These are phyloP conservation scores for Tilletia indica DNA, from an alignment of 1,284 basidiomycete species.

Conservation along the genomic window DNA sequence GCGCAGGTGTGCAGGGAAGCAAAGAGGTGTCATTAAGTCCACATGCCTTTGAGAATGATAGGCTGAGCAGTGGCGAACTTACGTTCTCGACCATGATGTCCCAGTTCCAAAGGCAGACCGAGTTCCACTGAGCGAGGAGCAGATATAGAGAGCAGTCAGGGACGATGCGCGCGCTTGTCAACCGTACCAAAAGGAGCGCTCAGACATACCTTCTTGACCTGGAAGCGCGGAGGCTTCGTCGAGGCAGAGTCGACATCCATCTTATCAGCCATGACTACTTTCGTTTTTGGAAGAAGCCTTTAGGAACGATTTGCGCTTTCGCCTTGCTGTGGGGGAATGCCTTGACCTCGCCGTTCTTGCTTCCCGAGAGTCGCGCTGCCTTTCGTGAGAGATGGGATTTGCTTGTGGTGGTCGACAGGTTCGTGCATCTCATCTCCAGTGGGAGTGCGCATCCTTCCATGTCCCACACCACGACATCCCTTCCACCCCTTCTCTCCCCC, in stretches of 20 bases:
- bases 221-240: constrained; percentile 48
- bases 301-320: neutral
- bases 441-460: too few relatives aligned
- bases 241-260: constrained; percentile 23
- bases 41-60: neutral
- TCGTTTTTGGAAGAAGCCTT: neutral
- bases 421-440: too few relatives aligned
- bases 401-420: too few relatives aligned
- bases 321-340: neutral
- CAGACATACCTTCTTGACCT: constrained; percentile 52
- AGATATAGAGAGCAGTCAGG: neutral
- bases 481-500: too few relatives aligned
- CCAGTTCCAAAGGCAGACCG: constrained; percentile 55
- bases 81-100: constrained; percentile 56
- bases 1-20: neutral
- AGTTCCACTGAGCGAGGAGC: constrained; percentile 46
- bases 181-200: neutral
- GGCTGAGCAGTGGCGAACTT: constrained; percentile 21
- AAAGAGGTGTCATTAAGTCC: neutral
- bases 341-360: too few relatives aligned
- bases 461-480: too few relatives aligned
- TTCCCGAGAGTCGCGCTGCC: too few relatives aligned
- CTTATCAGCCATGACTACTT: constrained; percentile 18
- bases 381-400: too few relatives aligned
- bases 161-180: neutral